These are phyloP conservation scores for Solanum clarkiae DNA, from an alignment of 257 asterid species.

Conservation along the genomic window DNA sequence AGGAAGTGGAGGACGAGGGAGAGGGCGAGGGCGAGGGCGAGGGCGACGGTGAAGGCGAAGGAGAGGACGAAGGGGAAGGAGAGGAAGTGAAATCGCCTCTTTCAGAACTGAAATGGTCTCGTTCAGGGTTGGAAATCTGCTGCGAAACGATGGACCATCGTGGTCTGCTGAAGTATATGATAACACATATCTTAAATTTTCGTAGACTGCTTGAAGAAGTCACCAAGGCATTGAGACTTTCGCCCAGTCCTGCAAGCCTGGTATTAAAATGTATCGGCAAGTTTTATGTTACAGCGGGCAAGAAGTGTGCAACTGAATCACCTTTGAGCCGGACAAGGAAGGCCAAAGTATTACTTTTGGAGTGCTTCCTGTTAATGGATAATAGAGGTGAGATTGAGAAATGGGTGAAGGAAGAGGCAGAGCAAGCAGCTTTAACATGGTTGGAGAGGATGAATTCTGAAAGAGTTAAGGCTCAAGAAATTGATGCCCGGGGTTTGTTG, in stretches of 20 bases:
- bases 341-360: constrained; percentile 57
- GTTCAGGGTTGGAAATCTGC: background rate
- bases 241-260: background rate
- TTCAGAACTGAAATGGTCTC: background rate
- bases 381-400: constrained; percentile 13
- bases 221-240: background rate
- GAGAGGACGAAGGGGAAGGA: too few relatives aligned
- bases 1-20: background rate
- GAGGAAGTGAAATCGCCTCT: background rate
- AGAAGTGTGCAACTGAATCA: constrained; percentile 37
- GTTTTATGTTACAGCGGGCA: constrained; percentile 24
- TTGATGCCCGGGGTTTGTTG: constrained; percentile 77
- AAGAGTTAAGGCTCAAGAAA: constrained; percentile 47
- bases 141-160: background rate
- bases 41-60: background rate
- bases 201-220: background rate
- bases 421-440: constrained; percentile 51
- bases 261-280: constrained; percentile 32
- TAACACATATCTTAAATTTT: background rate
- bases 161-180: background rate
- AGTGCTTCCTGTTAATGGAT: constrained; percentile 40
- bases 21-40: background rate
- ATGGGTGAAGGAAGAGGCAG: constrained; percentile 47
- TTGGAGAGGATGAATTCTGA: constrained; percentile 56
- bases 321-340: constrained; percentile 53